Base-by-base conservation (phyloP, 1,284 basidiomycete species). In the Ustilago xerochloae region DNA sequence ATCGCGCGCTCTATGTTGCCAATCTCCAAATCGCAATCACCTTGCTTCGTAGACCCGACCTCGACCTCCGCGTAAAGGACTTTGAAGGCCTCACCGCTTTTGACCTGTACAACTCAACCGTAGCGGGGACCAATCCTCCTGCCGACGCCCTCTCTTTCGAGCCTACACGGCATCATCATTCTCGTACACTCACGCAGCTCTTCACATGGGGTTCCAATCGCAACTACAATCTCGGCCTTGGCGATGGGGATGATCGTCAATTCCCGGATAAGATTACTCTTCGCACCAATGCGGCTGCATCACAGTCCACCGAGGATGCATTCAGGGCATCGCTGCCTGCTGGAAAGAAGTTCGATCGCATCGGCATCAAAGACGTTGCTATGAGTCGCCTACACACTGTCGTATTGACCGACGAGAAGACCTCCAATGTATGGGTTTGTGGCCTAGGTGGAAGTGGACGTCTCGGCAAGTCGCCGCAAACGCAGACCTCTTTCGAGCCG, bases 131-230 rank as follows among this genome's bases (percentile, higher is more conserved):
- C 5, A 79, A 77, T 54, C 81, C 81, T 0, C 50, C 55, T 6
- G 36, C 66, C 6, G 68, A 75, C 45, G 63, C 72, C 2, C 32
- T 75, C 12, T 60, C 56, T 4, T 65, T 56, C 24, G 63, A 75
- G 10, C 26, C 58, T 0, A 20, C 45, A 3, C 57, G 57, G 10
- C 54, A 68, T 7, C 60, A 63, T 18, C 62, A 74, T 18, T 64
- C 51, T 0, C 65, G 71, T 16, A 74, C 65, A 0, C 43, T 74
- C 46, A 75, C 67, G 7, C 88, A 97, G 57, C 86, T 99, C 13
- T 92, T 90, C 77, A 93, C 92, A 0, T 99, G 96, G 96, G 97
- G 97, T 15, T 87, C 89, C 15, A 99, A 98, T 82, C 88, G 87
- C 72, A 85, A 85, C 84, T 87, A 69, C 61, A 80, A 72, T 7